Evolutionary conservation across 345 rosid genomes (phyloP).

Genomic region (Salix purpurea): DNA sequence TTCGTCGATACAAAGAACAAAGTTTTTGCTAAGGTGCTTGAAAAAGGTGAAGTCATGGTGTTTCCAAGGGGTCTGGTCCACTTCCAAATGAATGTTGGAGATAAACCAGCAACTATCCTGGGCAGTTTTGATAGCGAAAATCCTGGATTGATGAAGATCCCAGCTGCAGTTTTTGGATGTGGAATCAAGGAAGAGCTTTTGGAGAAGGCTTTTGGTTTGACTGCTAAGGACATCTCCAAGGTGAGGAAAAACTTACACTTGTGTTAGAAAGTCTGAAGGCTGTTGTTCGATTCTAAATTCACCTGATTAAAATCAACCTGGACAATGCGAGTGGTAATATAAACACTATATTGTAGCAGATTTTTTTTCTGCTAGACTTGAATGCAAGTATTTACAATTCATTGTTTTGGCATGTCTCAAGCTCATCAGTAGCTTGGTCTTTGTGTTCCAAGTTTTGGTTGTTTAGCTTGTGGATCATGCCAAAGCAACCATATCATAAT

Average conservation of each 20-base stretch:
- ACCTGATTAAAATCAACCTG: neutral
- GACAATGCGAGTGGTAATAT: neutral
- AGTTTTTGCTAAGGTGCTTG: conserved; percentile 61
- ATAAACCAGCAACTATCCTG: conserved; percentile 50
- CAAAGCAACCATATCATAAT: neutral
- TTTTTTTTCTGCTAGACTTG: neutral
- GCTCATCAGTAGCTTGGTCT: neutral
- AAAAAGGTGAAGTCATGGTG: conserved; percentile 82
- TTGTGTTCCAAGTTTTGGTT: neutral
- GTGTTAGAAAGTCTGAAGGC: conserved; percentile 2
- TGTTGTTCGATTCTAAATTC: neutral
- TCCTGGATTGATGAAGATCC: conserved; percentile 61
- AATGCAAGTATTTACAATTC: neutral
- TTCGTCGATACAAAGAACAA: conserved; percentile 61
- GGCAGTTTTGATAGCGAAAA: conserved; percentile 74
- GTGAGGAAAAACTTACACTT: conserved; percentile 46
- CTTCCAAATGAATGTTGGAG: conserved; percentile 86
- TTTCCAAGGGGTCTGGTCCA: conserved; percentile 74
- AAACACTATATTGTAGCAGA: neutral
- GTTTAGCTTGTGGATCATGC: neutral
- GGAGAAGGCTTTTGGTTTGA: conserved; percentile 77
- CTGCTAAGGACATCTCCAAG: conserved; percentile 47
- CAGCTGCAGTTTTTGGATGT: conserved; percentile 68
- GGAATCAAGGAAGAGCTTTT: conserved; percentile 56
- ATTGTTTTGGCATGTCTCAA: neutral